Evolutionary conservation across 225 moss, liverwort and hornwort species (phyloP), one percentile per base, ranked within the genome.

Genomic region (Rhytidiadelphus loreus): DNA sequence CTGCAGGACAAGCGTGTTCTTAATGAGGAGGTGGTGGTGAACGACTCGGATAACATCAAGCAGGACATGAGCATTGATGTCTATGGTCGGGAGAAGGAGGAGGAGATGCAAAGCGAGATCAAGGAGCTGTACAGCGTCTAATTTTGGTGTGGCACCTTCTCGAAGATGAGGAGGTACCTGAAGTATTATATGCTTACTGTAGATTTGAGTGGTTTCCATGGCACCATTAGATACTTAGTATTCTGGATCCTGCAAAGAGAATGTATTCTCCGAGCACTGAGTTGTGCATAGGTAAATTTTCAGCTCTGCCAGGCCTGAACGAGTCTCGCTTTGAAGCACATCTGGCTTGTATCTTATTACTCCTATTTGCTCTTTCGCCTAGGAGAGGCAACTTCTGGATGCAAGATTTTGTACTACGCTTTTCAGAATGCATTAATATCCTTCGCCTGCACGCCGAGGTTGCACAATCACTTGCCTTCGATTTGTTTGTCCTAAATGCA

Each of bases 11-110:
- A 97, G 92, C 92, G 97, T 12, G 88, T 99, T 15, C 88, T 99
- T 59, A 96, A 95, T 71, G 94, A 88, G 9, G 98, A 96, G 89
- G 94, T 96, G 30, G 85, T 99, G 62, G 97, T 97, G 81, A 95
- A 93, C 10, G 96, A 97, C 58, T 90, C 93, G 62, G 97, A 97
- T 53, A 97, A 97, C 78, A 95, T 97, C 82, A 97, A 97, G 91
- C 97, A 97, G 89, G 96, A 97, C 87, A 92, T 97, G 92, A 97
- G 97, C 86, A 97, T 97, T 85, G 96, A 97, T 83, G 97, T 97
- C 10, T 97, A 96, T 58, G 96, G 97, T 14, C 90, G 97, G 85
- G 83, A 92, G 43, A 93, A 95, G 84, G 95, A 95, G 83, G 96
- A 95, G 72, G 96, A 95, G 77, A 96, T 97, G 43, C 87, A 91